Evolutionary conservation across 768 basidiomycete genomes (phyloP).

Genomic region (Zangia roseola): DNA sequence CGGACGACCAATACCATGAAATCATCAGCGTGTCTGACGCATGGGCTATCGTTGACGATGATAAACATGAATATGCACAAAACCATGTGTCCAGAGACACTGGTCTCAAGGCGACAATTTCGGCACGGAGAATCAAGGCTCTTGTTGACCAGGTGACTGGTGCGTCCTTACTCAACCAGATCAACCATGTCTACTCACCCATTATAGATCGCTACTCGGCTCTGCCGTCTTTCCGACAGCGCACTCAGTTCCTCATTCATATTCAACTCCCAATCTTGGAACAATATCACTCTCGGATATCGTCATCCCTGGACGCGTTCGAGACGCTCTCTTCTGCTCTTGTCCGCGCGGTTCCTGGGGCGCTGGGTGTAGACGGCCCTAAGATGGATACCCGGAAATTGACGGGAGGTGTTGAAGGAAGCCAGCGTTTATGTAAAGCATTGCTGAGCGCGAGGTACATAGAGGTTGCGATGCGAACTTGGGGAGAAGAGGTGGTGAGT

Average conservation of each 20-base stretch:
- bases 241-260: slow-evolving; percentile 77
- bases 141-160: slow-evolving; percentile 92
- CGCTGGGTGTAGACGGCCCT: slow-evolving; percentile 54
- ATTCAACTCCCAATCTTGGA: slow-evolving; percentile 86
- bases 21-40: slow-evolving; percentile 81
- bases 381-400: slow-evolving; percentile 56
- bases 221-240: slow-evolving; percentile 73
- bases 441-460: slow-evolving; percentile 79
- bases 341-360: slow-evolving; percentile 90
- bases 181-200: not conserved
- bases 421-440: slow-evolving; percentile 83
- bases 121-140: slow-evolving; percentile 78
- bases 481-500: slow-evolving; percentile 89
- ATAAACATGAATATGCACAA: slow-evolving; percentile 44
- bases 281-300: slow-evolving; percentile 73
- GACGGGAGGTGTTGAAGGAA: slow-evolving; percentile 82
- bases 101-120: slow-evolving; percentile 71
- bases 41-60: slow-evolving; percentile 79
- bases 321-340: slow-evolving; percentile 88
- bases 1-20: slow-evolving; percentile 81
- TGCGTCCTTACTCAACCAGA: slow-evolving; percentile 29
- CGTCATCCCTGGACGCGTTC: slow-evolving; percentile 87
- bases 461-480: slow-evolving; percentile 62
- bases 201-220: slow-evolving; percentile 83
- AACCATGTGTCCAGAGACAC: slow-evolving; percentile 16